Base-by-base conservation (phyloP, 768 basidiomycete genomes). In the Floccularia luteovirens region DNA sequence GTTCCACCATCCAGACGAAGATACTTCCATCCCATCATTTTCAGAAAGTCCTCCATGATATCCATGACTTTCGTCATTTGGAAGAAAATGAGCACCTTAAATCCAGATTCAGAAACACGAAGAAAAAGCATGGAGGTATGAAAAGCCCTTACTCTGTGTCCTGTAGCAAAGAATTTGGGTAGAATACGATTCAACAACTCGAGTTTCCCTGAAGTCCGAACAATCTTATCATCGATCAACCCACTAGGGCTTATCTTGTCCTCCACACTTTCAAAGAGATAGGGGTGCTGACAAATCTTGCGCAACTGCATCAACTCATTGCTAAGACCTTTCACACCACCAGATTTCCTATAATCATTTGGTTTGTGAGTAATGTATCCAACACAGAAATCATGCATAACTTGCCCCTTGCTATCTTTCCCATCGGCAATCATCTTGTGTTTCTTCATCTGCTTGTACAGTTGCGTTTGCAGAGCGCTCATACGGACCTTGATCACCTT, bases 51-150 rank as follows among this genome's bases (percentile, higher is more conserved):
- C 52, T 90, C 90, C 79, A 94, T 90, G 57, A 96, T 92, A 47
- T 94, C 90, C 93, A 98, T 96, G 51, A 97, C 90, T 55, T 91
- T 89, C 12, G 93, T 97, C 96, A 98, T 97, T 63, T 99, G 96
- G 82, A 98, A 98, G 79, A 99, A 98, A 51, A 99, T 97, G 42
- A 99, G 79, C 33, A 94, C 90, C 87, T 91, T 47, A 0, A 41
- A 20, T n/a, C n/a, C 24, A 37, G 11, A 41, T 36, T 31, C 41
- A 40, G n/a, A 36, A 44, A 14, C 30, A 38, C 40, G 39, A 5
- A 34, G 43, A 37, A 19, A 33, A 24, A 31, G n/a, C 31, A 19
- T 5, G 17, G 31, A 16, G 23, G 20, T 4, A 39, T 28, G 12
- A 30, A 17, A 38, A 44, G 8, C 24, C 48, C 75, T 34, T 54